Evolutionary conservation across 148 eudicot genomes (phyloP).

Genomic region (Silene uniflora): DNA sequence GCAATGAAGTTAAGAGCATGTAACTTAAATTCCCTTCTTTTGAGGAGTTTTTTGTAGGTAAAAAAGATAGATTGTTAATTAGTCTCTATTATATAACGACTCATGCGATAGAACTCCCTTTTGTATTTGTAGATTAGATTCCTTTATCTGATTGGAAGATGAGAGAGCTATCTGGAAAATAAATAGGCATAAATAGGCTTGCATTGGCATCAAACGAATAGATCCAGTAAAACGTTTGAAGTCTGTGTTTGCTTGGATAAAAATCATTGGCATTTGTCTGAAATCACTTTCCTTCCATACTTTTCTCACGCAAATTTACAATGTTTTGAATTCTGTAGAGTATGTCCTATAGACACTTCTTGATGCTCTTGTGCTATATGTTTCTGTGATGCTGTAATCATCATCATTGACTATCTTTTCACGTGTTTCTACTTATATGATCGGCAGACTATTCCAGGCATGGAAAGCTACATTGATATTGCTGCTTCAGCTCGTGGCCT

Average conservation of each 20-base stretch:
- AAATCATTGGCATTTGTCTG: background rate
- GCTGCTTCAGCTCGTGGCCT: conserved; percentile 76
- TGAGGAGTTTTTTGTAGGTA: background rate
- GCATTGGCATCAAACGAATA: background rate
- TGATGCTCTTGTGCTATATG: background rate
- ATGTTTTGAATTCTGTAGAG: background rate
- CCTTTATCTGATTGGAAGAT: background rate
- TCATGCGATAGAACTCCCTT: background rate
- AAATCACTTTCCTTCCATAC: background rate
- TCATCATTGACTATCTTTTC: background rate
- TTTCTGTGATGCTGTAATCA: background rate
- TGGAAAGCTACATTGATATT: conserved; percentile 63
- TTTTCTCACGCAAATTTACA: background rate
- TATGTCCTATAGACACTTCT: background rate
- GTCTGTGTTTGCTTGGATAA: background rate
- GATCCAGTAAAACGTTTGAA: background rate
- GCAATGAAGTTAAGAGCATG: background rate
- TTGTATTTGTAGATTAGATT: background rate
- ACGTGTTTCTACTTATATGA: conserved; percentile 14
- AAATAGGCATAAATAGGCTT: background rate
- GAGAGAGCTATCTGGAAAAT: background rate
- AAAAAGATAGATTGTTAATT: background rate
- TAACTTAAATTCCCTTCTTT: background rate
- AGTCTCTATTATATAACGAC: background rate
- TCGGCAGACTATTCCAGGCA: conserved; percentile 82